A percentile compares a stretch with the other conserved stretches of the same genome.
Conservation (phyloP, 1,284 basidiomycete genomes). For the Grifola frondosa region DNA sequence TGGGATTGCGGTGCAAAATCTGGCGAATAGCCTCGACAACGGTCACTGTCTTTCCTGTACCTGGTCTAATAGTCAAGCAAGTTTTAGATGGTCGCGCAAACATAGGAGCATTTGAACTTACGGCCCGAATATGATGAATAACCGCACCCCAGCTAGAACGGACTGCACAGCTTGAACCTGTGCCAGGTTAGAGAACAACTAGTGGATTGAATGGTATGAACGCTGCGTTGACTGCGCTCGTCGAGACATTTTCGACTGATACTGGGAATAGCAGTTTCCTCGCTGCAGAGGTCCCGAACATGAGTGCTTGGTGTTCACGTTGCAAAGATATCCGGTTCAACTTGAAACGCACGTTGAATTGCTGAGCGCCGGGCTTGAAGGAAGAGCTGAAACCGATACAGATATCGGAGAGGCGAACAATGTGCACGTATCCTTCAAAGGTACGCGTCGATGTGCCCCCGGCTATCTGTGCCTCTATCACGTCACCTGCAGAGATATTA, state of each 20-base stretch:
- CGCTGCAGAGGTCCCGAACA: constrained; percentile 38
- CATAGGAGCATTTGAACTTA: constrained; percentile 35
- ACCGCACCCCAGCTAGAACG: constrained; percentile 50
- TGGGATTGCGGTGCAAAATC: constrained; percentile 42
- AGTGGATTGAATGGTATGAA: constrained; percentile 39
- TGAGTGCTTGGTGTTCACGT: constrained; percentile 59
- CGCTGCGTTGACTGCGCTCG: constrained; percentile 9
- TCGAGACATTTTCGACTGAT: constrained; percentile 26
- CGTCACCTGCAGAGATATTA: constrained; percentile 42
- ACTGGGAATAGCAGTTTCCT: constrained; percentile 43
- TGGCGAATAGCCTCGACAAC: constrained; percentile 66
- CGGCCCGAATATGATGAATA: constrained; percentile 69
- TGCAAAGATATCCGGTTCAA: constrained; percentile 51
- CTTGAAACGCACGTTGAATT: constrained; percentile 53
- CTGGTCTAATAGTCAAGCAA: constrained; percentile 46
- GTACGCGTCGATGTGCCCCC: constrained; percentile 41
- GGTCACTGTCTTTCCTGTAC: constrained; percentile 71
- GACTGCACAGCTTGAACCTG: constrained; percentile 56
- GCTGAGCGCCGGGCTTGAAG: constrained; percentile 37
- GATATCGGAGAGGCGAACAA: constrained; percentile 49
- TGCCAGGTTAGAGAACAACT: constrained; percentile 46
- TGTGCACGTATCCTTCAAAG: constrained; percentile 59
- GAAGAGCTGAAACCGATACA: constrained; percentile 49
- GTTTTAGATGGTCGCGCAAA: neutral
- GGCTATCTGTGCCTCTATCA: constrained; percentile 50